phyloP scores from a whole-genome alignment of 2,329 filamentous ascomycete species.

The Microdochium bolleyi region DNA sequence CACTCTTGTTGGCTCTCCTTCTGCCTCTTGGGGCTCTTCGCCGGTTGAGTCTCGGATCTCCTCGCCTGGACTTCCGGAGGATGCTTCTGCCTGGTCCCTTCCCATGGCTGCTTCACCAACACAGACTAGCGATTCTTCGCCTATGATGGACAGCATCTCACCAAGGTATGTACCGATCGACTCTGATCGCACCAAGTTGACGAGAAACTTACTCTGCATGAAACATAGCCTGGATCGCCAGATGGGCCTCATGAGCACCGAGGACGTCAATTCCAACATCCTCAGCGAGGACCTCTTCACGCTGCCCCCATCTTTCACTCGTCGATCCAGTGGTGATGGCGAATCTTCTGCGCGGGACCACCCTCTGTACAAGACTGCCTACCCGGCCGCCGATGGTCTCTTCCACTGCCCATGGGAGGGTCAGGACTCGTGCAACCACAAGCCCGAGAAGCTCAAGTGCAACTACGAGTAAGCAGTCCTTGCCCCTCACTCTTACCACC shows the following conservation, averaged over 20 bases:
- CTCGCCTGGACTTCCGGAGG: conserved; percentile 40
- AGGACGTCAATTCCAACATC: conserved; percentile 26
- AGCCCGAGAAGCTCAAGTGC: conserved; percentile 94
- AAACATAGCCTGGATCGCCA: conserved; percentile 28
- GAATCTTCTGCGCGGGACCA: conserved; percentile 55
- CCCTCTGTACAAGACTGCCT: conserved; percentile 61
- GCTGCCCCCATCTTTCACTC: conserved; percentile 32
- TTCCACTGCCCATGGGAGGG: conserved; percentile 90
- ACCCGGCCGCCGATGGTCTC: conserved; percentile 63
- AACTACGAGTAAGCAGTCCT: conserved; percentile 82
- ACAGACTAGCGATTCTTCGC: conserved; percentile 40
- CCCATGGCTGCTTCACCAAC: conserved; percentile 31
- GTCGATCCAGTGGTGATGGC: conserved; percentile 42
- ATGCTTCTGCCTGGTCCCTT: conserved; percentile 30
- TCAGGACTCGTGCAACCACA: conserved; percentile 69
- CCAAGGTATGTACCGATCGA: conserved; percentile 39
- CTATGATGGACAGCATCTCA: conserved; percentile 40
- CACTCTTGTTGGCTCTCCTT: conserved; percentile 39
- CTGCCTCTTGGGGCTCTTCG: conserved; percentile 42
- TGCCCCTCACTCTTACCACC: not conserved
- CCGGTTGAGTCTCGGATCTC: conserved; percentile 43
- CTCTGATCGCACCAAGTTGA: conserved; percentile 4
- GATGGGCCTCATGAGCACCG: conserved; percentile 26
- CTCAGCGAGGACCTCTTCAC: conserved; percentile 28
- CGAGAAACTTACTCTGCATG: not conserved